Conservation (phyloP, 257 asterid genomes). For the Anisodus tanguticus region DNA sequence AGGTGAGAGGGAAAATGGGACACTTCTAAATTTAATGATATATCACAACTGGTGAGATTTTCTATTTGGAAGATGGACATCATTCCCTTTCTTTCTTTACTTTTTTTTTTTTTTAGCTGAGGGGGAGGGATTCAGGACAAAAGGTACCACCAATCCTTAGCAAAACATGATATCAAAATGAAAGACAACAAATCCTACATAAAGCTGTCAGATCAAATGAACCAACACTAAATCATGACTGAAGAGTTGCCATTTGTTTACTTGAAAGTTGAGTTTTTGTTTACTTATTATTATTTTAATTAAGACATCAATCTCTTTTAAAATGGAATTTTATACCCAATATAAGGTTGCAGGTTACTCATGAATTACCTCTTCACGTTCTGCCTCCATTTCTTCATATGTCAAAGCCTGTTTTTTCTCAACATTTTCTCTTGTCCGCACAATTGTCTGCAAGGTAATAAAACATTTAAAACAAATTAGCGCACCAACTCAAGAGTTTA, state of each 20-base stretch:
- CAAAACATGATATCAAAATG: neutral
- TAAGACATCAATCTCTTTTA: neutral
- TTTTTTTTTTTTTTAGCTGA: neutral
- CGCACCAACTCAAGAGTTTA: neutral
- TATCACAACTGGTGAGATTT: neutral
- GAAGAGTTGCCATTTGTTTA: neutral
- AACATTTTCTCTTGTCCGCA: slow-evolving; percentile 85
- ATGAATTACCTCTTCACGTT: slow-evolving; percentile 87
- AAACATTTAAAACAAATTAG: neutral
- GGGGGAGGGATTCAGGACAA: neutral
- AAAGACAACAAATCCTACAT: neutral
- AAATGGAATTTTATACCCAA: neutral
- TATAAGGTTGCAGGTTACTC: slow-evolving; percentile 20
- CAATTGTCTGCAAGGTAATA: slow-evolving; percentile 64
- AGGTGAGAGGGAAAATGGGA: neutral
- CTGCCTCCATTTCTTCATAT: slow-evolving; percentile 94
- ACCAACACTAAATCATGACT: neutral
- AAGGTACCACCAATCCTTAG: neutral
- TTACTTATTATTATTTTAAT: neutral
- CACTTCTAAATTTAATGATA: neutral
- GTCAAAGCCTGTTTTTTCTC: slow-evolving; percentile 98
- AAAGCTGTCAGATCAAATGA: neutral
- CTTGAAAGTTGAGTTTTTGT: neutral
- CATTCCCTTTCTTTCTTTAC: neutral
- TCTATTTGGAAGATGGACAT: neutral